Evolutionary conservation across 805 yeast genomes (phyloP).

Genomic region (Peterozyma toletana): DNA sequence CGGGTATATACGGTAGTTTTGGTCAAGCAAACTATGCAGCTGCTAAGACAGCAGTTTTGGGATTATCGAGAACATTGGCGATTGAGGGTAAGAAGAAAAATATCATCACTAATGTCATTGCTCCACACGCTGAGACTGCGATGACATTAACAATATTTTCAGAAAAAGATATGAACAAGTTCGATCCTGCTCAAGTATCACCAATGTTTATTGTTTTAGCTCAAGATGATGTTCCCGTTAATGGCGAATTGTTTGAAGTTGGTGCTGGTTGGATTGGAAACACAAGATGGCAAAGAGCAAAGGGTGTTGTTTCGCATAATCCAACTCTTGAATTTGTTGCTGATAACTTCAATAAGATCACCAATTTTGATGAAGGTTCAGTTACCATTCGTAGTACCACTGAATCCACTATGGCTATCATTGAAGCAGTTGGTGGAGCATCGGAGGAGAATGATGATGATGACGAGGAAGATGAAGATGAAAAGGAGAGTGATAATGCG

Average conservation of each 20-base stretch:
- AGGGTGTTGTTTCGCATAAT: slow-evolving; percentile 66
- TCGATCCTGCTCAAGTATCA: slow-evolving; percentile 83
- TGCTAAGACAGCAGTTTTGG: slow-evolving; percentile 85
- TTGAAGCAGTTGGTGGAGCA: slow-evolving; percentile 49
- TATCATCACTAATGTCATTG: slow-evolving; percentile 75
- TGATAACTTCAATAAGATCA: slow-evolving; percentile 59
- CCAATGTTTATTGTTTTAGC: slow-evolving; percentile 78
- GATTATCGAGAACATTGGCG: slow-evolving; percentile 80
- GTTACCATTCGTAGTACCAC: slow-evolving; percentile 56
- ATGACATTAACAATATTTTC: slow-evolving; percentile 89
- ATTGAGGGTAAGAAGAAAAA: slow-evolving; percentile 80
- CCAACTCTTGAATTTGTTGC: slow-evolving; percentile 62
- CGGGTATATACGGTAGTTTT: slow-evolving; percentile 95
- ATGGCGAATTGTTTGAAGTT: slow-evolving; percentile 82
- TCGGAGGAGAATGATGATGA: slow-evolving; percentile 38
- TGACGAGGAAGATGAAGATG: slow-evolving; percentile 37
- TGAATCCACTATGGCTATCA: slow-evolving; percentile 76
- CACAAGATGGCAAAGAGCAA: slow-evolving; percentile 92
- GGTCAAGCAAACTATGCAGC: slow-evolving; percentile 96
- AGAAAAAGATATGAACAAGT: slow-evolving; percentile 72
- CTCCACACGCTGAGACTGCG: slow-evolving; percentile 97
- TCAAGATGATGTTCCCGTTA: slow-evolving; percentile 64
- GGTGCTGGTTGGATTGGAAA: slow-evolving; percentile 97
- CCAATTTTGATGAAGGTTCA: slow-evolving; percentile 51
- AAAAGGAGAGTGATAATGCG: slow-evolving; percentile 32